Evolutionary conservation across 2,329 filamentous ascomycete genomes (phyloP).

Genomic region (Aureobasidium sp.): DNA sequence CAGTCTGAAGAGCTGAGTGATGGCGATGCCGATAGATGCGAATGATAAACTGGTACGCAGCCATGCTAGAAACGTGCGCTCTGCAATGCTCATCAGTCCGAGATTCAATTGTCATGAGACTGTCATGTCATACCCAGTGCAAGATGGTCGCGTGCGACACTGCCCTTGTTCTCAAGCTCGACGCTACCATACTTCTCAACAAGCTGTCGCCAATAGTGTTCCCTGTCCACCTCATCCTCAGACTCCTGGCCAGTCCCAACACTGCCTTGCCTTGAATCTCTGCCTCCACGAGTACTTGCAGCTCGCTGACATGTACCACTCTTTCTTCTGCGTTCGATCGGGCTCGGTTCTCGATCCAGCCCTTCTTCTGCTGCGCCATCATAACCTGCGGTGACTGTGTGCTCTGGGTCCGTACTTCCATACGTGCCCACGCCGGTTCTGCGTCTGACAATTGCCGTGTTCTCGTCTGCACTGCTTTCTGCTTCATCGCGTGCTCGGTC

Average conservation of each 20-base stretch:
- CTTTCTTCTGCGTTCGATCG: slow-evolving; percentile 4
- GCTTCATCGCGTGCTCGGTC: slow-evolving; percentile 17
- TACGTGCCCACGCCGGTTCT: slow-evolving; percentile 14
- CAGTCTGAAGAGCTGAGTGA: slow-evolving; percentile 77
- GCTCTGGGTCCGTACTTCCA: not conserved
- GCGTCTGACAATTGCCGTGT: slow-evolving; percentile 32
- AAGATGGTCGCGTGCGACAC: slow-evolving; percentile 73
- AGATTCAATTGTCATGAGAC: no score
- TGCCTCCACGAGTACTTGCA: not conserved
- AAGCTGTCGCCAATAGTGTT: slow-evolving; percentile 46
- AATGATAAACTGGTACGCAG: slow-evolving; percentile 74
- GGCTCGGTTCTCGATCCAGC: slow-evolving; percentile 8
- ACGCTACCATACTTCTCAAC: slow-evolving; percentile 56
- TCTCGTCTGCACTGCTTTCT: slow-evolving; percentile 34
- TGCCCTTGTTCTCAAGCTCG: slow-evolving; percentile 79
- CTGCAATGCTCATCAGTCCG: slow-evolving; percentile 34
- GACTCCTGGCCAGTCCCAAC: not conserved
- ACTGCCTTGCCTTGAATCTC: slow-evolving; percentile 3
- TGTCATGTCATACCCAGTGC: slow-evolving; percentile 53
- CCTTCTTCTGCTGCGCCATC: slow-evolving; percentile 19
- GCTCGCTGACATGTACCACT: not conserved
- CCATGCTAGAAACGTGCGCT: slow-evolving; percentile 80
- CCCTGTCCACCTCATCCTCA: slow-evolving; percentile 21
- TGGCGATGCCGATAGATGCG: slow-evolving; percentile 71
- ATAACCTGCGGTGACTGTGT: slow-evolving; percentile 15